A percentile compares a stretch with the other conserved stretches of the same genome.
Conservation (phyloP, 2,329 filamentous ascomycete species). For the Penicillium thymicola region DNA sequence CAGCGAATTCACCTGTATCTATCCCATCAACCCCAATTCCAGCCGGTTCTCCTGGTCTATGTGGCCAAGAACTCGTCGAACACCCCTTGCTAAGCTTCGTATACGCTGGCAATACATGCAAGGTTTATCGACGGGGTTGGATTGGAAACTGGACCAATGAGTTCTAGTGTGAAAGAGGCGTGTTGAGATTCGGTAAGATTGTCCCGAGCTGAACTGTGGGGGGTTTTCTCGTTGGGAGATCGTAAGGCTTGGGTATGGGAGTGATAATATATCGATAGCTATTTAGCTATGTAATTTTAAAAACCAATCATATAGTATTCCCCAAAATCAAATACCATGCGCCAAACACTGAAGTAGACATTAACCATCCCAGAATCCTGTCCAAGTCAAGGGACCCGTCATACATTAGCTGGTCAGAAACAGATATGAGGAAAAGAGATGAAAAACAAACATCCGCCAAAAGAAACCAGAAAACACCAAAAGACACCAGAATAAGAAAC, state of each 20-base stretch:
- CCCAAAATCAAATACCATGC: neutral
- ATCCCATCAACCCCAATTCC: slow-evolving; percentile 10
- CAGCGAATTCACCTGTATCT: slow-evolving; percentile 7
- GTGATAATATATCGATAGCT: neutral
- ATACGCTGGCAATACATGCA: slow-evolving; percentile 7
- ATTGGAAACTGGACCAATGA: too few species aligned
- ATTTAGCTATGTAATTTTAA: neutral
- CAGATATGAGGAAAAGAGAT: neutral
- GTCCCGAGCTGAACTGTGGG: too few species aligned
- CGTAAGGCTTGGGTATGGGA: too few species aligned
- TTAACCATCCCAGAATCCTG: slow-evolving; percentile 1
- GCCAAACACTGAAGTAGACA: slow-evolving; percentile 6
- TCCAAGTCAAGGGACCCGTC: neutral
- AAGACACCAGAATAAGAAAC: neutral
- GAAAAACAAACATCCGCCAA: neutral
- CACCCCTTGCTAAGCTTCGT: slow-evolving; percentile 5
- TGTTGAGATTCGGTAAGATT: too few species aligned
- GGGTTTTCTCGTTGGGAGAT: too few species aligned
- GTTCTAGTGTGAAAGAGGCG: too few species aligned
- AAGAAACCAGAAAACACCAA: neutral
- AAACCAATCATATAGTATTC: neutral
- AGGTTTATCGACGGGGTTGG: too few species aligned
- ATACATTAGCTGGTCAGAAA: neutral
- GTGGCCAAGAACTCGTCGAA: slow-evolving; percentile 3
- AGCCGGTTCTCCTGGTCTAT: slow-evolving; percentile 5